Base-by-base conservation (phyloP, 192 early-diverging fungal genomes). In the Coemansia sp. region DNA sequence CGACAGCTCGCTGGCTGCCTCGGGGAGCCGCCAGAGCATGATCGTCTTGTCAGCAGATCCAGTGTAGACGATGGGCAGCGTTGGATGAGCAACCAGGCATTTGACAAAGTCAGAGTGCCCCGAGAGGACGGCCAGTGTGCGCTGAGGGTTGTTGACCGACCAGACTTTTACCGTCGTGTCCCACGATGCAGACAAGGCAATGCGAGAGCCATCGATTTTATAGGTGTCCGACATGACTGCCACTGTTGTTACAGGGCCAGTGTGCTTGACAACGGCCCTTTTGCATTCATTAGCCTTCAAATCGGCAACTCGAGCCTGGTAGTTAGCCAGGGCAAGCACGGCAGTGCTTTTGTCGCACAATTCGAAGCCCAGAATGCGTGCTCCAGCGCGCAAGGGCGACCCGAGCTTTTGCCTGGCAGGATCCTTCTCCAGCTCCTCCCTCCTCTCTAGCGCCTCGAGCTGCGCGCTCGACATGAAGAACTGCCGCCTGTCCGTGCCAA, bases 91-190 rank as follows among this genome's bases (percentile, higher is more conserved):
- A 29, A 70, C 69, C 10, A 98, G 57, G 21, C 78, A 83, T 62
- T 98, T 98, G 42, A 98, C 85, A 76, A 98, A 97, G 72, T 98
- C 96, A 4, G 86, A 69, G 68, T 98, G 96, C 0, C 87, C 89
- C 17, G 58, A 63, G 44, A 89, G 85, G 4, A 88, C 91, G 0
- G 79, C 72, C 22, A 97, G 63, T 41, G 81, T 84, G 36, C 84
- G 77, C 43, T 83, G 77, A 10, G 90, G 88, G 69, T 85, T 46
- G 39, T 90, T 83, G 2, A 86, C 79, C 43, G 92, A 77, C 93
- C 94, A 98, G 38, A 93, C 84, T 39, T 76, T 86, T 56, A 94
- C 73, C 0, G 88, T 87, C 73, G 94, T 96, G 76, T 98, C 96
- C 96, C 96, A 98, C 8, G 96, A 95, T 19, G 91, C 92, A 17